A percentile compares a stretch with the other conserved stretches of the same genome.
Evolutionary conservation across 768 basidiomycete species (phyloP).

Genomic region (Termitomyces sp.): DNA sequence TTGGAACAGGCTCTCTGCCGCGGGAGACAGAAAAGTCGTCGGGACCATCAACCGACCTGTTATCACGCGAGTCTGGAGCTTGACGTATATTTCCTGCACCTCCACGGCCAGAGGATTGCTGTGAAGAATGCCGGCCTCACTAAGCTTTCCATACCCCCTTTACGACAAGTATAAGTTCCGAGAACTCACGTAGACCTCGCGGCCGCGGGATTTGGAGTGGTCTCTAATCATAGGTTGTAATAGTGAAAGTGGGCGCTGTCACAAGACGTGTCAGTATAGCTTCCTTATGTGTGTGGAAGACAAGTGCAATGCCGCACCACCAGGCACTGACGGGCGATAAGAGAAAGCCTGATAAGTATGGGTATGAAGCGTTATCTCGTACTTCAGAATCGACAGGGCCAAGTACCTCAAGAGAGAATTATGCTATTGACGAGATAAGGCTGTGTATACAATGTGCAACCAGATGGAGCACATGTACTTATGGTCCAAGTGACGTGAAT

Average conservation of each 20-base stretch:
- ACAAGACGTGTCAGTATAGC: neutral
- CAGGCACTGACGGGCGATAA: conserved; percentile 9
- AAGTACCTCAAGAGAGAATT: neutral
- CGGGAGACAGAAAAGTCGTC: conserved; percentile 55
- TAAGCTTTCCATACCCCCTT: neutral
- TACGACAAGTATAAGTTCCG: neutral
- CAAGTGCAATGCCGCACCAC: neutral
- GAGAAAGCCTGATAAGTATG: conserved; percentile 1
- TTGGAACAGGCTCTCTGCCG: conserved; percentile 50
- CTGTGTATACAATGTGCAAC: neutral
- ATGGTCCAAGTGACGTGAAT: neutral
- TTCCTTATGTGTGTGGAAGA: neutral
- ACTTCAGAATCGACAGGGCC: neutral
- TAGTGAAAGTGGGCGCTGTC: neutral
- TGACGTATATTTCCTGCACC: conserved; percentile 64
- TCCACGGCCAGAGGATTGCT: conserved; percentile 63
- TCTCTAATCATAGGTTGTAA: conserved; percentile 22
- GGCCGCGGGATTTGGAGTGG: conserved; percentile 54
- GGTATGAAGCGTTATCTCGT: conserved; percentile 1
- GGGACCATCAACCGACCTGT: conserved; percentile 34
- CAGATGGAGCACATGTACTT: neutral
- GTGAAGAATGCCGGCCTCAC: neutral
- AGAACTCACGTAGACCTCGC: conserved; percentile 50
- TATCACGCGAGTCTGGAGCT: conserved; percentile 40
- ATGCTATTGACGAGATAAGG: neutral